Evolutionary conservation across 2,329 filamentous ascomycete species (phyloP), one percentile per base, ranked within the genome.

Genomic region (Verticillium albo-atrum): DNA sequence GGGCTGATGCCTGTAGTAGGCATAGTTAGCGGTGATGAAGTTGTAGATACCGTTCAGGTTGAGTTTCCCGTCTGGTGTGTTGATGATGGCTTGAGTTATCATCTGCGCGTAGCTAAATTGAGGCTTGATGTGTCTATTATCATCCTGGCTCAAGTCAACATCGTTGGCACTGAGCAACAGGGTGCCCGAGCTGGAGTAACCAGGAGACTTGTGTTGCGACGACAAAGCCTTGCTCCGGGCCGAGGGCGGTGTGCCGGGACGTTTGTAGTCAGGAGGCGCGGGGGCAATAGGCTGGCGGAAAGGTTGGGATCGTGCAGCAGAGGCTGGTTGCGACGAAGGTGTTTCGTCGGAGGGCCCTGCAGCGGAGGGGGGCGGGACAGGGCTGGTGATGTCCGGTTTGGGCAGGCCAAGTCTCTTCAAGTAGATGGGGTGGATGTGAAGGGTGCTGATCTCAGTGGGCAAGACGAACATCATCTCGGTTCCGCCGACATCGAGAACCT

Each of bases 391-490:
- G 10, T 63, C 59, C 23, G 58, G 61, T 14, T 58, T 60, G 54
- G 75, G 72, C 32, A 87, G 77, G 27, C 85, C 82, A 32, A 89
- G 88, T 53, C 90, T 86, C 66, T 90, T 84, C 17, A 90, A 82
- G 69, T 89, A 92, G 67, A 77, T 84, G 25, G 82, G 82, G 68
- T 90, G 85, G 61, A 96, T 87, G 54, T 84, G 80, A 27, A 92
- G 81, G 26, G 85, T 84, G 59, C 79, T 80, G 53, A 85, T 80
- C 65, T 90, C 88, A 26, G 86, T 86, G 0, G 95, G 94, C n/a
- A 96, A 85, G 54, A 97, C 91, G 74, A 99, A 99, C 81, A 98
- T 94, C 95, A 99, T 99, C 77, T 99, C 94, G 1, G 95, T 90
- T 57, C 91, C 91, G 67, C 89, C 90, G 69, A 98, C 91, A 70